Percentiles rank a stretch among this genome's conserved stretches.
phyloP scores from a whole-genome alignment of 2,329 filamentous ascomycete species.

The Colletotrichum graminicola region DNA sequence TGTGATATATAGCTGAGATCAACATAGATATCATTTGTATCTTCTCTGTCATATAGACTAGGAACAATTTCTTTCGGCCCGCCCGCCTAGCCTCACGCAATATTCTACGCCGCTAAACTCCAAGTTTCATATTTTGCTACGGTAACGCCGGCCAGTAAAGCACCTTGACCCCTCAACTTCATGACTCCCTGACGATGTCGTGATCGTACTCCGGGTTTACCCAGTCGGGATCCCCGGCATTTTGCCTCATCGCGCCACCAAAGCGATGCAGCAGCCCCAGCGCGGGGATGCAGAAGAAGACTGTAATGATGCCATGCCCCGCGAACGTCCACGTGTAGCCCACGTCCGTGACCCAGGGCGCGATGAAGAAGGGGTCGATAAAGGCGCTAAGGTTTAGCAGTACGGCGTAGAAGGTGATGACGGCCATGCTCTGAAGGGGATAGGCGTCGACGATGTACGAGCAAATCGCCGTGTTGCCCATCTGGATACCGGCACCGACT shows the following conservation, averaged over 20 bases:
- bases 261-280: constrained; percentile 56
- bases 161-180: background rate
- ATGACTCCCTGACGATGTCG: constrained; percentile 27
- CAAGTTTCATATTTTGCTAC: background rate
- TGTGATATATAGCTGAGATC: background rate
- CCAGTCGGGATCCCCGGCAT: constrained; percentile 55
- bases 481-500: constrained; percentile 68
- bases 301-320: constrained; percentile 60
- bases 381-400: constrained; percentile 65
- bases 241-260: constrained; percentile 53
- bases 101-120: background rate
- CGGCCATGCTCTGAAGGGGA: constrained; percentile 65
- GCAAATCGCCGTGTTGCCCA: constrained; percentile 66
- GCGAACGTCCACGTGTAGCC: constrained; percentile 66
- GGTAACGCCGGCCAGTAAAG: background rate
- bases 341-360: constrained; percentile 57
- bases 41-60: rapidly evolving
- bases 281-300: constrained; percentile 54
- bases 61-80: background rate
- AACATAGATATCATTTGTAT: background rate
- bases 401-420: constrained; percentile 67
- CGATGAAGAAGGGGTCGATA: constrained; percentile 61
- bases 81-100: background rate
- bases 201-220: constrained; percentile 58
- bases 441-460: constrained; percentile 69